These are phyloP conservation scores for Clarireedia hainanense DNA, from an alignment of 2,329 filamentous ascomycete species.

Conservation along the genomic window DNA sequence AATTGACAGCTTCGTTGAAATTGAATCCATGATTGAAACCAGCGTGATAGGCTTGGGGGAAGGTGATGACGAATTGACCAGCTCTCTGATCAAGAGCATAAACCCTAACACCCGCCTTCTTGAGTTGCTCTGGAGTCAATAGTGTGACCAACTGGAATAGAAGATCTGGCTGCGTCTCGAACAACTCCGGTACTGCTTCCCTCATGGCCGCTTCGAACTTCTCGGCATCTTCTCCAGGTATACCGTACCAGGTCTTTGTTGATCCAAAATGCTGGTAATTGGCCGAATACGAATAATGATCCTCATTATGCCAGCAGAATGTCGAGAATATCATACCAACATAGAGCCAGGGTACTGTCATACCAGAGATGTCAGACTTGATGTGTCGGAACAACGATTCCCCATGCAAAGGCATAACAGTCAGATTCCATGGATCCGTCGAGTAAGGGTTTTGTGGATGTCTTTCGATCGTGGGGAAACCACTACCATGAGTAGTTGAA, in stretches of 20 bases:
- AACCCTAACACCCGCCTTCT: constrained; percentile 86
- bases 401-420: constrained; percentile 79
- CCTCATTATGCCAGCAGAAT: constrained; percentile 99
- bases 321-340: constrained; percentile 99
- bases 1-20: constrained; percentile 98
- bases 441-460: constrained; percentile 82
- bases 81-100: constrained; percentile 94
- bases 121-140: constrained; percentile 83
- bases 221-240: constrained; percentile 85
- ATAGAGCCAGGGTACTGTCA: constrained; percentile 99
- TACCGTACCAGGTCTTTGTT: constrained; percentile 99
- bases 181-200: constrained; percentile 89
- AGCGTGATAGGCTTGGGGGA: constrained; percentile 93
- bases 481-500: constrained; percentile 94
- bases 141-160: constrained; percentile 97
- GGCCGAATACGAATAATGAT: constrained; percentile 94
- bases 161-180: constrained; percentile 93
- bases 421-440: constrained; percentile 91
- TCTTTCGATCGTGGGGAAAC: constrained; percentile 89
- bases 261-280: constrained; percentile 98
- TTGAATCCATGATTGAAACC: constrained; percentile 99
- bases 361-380: constrained; percentile 95
- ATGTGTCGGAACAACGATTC: constrained; percentile 95
- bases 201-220: constrained; percentile 95
- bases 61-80: constrained; percentile 93